Base-by-base conservation (phyloP, 2,329 filamentous ascomycete species). In the Colletotrichum aenigma region DNA sequence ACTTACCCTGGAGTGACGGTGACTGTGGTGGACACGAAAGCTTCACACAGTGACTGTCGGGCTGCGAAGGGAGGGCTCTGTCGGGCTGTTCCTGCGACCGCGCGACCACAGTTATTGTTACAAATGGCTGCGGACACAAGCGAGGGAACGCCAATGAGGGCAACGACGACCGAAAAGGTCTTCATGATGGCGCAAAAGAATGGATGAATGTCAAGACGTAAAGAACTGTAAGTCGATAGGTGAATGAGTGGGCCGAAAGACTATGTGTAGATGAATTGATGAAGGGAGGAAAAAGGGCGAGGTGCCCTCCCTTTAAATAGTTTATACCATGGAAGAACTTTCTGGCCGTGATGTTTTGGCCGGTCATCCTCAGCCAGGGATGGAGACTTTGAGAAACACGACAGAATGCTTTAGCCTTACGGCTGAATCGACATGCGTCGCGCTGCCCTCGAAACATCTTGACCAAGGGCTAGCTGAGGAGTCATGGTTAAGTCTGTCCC, bases 101-200 rank as follows among this genome's bases (percentile, higher is more conserved):
- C 48, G 6, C 72, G 75, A n/a, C 75, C 75, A 16, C 72, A 77
- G 60, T 75, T 77, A 60, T 77, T 72, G 65, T 72, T 72, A 43
- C 75, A 77, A 13, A 48, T 38, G 21, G 32, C 66, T 8, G 68
- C 72, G 8, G 43, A 65, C 2, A n/a, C 58, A 1, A 64, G 15
- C 36, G 28, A 12, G 13, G 68, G 56, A 15, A 34, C 15, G 30
- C 32, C 67, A 9, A 70, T 6, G 6, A n/a, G 6, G 13, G 21
- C 36, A 6, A 9, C 15, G 28, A 62, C 6, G 18, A 21, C 18
- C n/a, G 55, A 15, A 48, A 15, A 34, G 7, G 18, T 48, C 28
- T 52, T 70, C 67, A 70, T 70, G 16, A 52, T 52, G 38, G 9
- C 12, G 18, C 12, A 61, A 32, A 61, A 4, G n/a, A 7, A 13